Conservation (phyloP, 371 early-diverging fungal genomes). For the Choanephora cucurbitarum region DNA sequence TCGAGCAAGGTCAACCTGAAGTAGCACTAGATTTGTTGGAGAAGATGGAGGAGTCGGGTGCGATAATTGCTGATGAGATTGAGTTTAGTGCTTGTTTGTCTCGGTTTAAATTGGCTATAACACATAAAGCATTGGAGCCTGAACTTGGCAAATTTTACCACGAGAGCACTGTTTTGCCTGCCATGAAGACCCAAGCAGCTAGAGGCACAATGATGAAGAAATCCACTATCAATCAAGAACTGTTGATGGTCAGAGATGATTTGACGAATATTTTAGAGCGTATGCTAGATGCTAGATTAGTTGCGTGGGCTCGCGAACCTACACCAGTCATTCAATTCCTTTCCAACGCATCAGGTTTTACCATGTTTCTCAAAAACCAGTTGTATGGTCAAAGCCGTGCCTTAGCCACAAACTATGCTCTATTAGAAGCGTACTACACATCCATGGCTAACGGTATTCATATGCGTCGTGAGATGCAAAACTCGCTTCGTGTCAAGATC, state of each 20-base stretch:
- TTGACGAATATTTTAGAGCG: constrained; percentile 22
- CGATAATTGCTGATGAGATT: constrained; percentile 4
- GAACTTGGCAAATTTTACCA: not conserved
- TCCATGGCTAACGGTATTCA: constrained; percentile 55
- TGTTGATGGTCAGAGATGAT: constrained; percentile 21
- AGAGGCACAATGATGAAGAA: constrained; percentile 7
- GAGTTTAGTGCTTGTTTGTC: constrained; percentile 17
- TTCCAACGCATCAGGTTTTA: constrained; percentile 19
- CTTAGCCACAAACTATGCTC: constrained; percentile 20
- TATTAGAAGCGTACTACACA: constrained; percentile 35
- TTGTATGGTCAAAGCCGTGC: constrained; percentile 10
- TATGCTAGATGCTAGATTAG: constrained; percentile 21
- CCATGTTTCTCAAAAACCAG: constrained; percentile 30
- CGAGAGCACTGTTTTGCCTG: constrained; percentile 12
- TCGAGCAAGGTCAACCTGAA: constrained; percentile 2
- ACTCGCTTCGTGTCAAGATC: constrained; percentile 19
- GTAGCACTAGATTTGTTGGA: constrained; percentile 10
- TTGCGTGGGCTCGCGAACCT: constrained; percentile 19
- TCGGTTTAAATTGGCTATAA: constrained; percentile 13
- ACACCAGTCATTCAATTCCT: constrained; percentile 20
- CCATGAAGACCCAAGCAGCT: constrained; percentile 18
- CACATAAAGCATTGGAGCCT: constrained; percentile 1
- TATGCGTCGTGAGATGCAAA: constrained; percentile 57
- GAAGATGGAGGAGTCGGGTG: constrained; percentile 5
- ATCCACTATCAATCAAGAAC: not conserved